Evolutionary conservation across 371 early-diverging fungal genomes (phyloP).

Genomic region (Apophysomyces variabilis): DNA sequence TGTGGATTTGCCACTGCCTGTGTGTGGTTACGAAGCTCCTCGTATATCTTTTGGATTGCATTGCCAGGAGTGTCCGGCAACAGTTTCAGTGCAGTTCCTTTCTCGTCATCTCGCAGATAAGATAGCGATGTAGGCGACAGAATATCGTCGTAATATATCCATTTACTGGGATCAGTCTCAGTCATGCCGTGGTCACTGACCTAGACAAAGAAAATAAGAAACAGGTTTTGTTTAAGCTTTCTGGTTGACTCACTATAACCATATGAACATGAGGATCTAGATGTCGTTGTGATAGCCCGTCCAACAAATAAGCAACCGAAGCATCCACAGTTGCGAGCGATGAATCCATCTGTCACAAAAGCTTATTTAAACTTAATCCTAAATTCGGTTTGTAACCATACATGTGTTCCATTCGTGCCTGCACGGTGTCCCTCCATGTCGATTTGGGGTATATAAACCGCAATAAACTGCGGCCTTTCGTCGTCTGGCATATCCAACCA

Average conservation of each 20-base stretch:
- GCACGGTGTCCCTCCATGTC: conserved; percentile 79
- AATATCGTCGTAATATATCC: conserved; percentile 77
- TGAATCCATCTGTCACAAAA: conserved; percentile 48
- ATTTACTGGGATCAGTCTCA: conserved; percentile 40
- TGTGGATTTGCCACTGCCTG: conserved; percentile 43
- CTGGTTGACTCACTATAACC: conserved; percentile 64
- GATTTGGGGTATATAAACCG: conserved; percentile 80
- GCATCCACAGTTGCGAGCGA: conserved; percentile 69
- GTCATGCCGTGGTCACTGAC: conserved; percentile 95
- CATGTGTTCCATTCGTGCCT: conserved; percentile 71
- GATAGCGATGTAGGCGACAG: conserved; percentile 29
- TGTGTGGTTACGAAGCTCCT: conserved; percentile 44
- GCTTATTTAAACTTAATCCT: background rate
- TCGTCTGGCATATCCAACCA: conserved; percentile 78
- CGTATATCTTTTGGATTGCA: conserved; percentile 32
- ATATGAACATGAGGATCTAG: conserved; percentile 73
- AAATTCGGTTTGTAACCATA: conserved; percentile 19
- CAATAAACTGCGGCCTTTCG: conserved; percentile 74
- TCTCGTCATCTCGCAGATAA: conserved; percentile 33
- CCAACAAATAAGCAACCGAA: conserved; percentile 64
- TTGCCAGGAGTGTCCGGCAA: conserved; percentile 49
- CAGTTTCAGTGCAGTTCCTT: conserved; percentile 48
- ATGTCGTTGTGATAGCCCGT: conserved; percentile 57
- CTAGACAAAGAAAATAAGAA: conserved; percentile 16
- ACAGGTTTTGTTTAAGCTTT: background rate